Percentiles rank a stretch among this genome's conserved stretches.
Evolutionary conservation across 139 green algal genomes (phyloP).

Genomic region (Tetradesmus lagerheimii): DNA sequence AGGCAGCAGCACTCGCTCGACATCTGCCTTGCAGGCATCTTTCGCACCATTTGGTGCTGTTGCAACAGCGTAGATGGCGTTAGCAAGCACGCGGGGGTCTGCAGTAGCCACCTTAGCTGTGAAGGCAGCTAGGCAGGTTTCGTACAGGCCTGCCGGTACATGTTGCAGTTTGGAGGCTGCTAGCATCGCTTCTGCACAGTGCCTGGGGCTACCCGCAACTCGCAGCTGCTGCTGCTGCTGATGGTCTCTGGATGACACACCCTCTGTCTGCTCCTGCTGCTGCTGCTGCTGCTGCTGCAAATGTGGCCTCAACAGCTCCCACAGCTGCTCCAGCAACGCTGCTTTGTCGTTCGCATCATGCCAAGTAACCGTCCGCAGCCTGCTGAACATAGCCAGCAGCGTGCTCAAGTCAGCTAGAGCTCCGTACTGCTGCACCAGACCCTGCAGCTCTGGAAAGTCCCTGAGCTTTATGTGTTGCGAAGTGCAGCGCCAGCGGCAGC

Average conservation of each 20-base stretch:
- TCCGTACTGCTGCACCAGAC: not conserved
- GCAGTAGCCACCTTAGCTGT: not conserved
- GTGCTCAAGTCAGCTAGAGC: not conserved
- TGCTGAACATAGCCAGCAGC: slow-evolving; percentile 22
- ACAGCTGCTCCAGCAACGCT: not conserved
- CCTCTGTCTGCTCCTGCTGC: not conserved
- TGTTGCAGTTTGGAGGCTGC: slow-evolving; percentile 1
- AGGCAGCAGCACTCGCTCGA: not conserved
- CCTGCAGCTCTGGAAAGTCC: slow-evolving; percentile 10
- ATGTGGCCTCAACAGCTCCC: not conserved
- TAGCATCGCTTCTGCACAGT: slow-evolving; percentile 28
- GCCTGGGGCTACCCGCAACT: not conserved
- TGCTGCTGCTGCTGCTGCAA: slow-evolving; percentile 14
- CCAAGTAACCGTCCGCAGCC: not conserved
- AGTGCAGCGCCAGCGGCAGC: not conserved
- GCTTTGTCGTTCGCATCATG: not conserved
- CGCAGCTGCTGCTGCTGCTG: not conserved
- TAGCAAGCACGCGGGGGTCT: not conserved
- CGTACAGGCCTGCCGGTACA: not conserved
- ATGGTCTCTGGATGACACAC: too few relatives aligned
- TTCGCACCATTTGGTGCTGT: not conserved
- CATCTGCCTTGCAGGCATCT: not conserved
- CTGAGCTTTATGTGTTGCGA: not conserved
- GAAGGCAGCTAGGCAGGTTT: slow-evolving; percentile 7
- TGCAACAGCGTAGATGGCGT: not conserved